Evolutionary conservation across 345 rosid genomes (phyloP).

Genomic region (Melastoma malabathricum): DNA sequence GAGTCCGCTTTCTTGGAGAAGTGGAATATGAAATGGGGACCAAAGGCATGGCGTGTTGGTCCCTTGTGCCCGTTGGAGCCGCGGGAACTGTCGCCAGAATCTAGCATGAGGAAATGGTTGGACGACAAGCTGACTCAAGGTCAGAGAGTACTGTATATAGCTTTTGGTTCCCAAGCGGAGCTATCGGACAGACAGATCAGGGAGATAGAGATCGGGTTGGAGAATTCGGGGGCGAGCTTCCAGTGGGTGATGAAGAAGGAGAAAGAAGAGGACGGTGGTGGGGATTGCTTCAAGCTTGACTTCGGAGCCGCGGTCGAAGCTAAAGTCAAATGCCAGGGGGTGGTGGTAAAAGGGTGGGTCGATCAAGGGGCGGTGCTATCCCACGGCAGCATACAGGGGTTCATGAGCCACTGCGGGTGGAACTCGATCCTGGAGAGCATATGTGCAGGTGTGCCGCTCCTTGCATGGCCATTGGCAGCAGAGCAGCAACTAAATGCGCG

Average conservation of each 20-base stretch:
- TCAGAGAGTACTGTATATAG: slow-evolving; percentile 48
- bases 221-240: slow-evolving; percentile 41
- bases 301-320: slow-evolving; percentile 33
- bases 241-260: slow-evolving; percentile 53
- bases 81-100: neutral
- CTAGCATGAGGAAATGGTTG: slow-evolving; percentile 33
- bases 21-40: slow-evolving; percentile 4
- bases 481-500: slow-evolving; percentile 60
- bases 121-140: slow-evolving; percentile 36
- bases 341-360: slow-evolving; percentile 60
- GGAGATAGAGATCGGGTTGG: slow-evolving; percentile 46
- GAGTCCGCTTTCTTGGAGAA: slow-evolving; percentile 40
- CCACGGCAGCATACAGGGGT: slow-evolving; percentile 50
- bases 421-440: slow-evolving; percentile 63
- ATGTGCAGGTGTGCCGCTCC: slow-evolving; percentile 55
- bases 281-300: too few species aligned
- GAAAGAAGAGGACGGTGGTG: neutral
- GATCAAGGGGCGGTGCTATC: slow-evolving; percentile 41
- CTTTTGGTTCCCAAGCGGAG: slow-evolving; percentile 73
- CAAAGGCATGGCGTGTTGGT: slow-evolving; percentile 39
- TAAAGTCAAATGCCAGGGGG: slow-evolving; percentile 31
- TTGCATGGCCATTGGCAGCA: slow-evolving; percentile 76
- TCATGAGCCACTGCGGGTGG: slow-evolving; percentile 84
- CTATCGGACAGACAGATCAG: slow-evolving; percentile 32
- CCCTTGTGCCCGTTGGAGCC: slow-evolving; percentile 35